Conservation (phyloP, 768 basidiomycete species). For the Amanita muscaria region DNA sequence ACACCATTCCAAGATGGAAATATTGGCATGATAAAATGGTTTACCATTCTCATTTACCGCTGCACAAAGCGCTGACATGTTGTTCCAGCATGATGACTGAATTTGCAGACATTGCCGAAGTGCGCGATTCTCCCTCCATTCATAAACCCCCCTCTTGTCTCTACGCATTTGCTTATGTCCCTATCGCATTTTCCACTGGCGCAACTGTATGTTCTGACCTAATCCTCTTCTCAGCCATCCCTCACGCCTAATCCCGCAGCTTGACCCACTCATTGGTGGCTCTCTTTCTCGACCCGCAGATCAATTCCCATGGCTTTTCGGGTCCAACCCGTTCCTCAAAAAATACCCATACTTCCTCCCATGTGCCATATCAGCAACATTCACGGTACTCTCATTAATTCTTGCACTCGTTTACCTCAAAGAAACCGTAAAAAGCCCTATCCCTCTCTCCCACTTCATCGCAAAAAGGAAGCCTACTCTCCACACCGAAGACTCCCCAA, state of each 20-base stretch:
- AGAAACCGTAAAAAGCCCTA: constrained; percentile 22
- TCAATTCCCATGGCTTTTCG: constrained; percentile 34
- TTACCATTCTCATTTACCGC: neutral
- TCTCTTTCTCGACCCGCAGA: too few relatives aligned
- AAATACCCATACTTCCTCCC: constrained; percentile 47
- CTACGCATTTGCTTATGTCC: constrained; percentile 13
- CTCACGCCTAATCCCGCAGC: too few relatives aligned
- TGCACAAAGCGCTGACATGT: neutral
- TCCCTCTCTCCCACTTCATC: neutral
- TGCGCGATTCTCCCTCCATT: too few relatives aligned
- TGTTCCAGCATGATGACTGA: constrained; percentile 44
- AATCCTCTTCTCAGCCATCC: too few relatives aligned
- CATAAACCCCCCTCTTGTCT: constrained; percentile 38
- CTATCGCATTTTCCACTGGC: neutral
- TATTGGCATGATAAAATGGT: constrained; percentile 60
- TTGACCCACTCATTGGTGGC: constrained; percentile 41
- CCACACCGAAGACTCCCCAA: too few relatives aligned
- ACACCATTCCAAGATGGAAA: constrained; percentile 34
- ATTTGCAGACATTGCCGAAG: constrained; percentile 47
- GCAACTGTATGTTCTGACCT: too few relatives aligned
- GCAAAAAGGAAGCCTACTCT: neutral
- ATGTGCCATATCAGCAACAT: too few relatives aligned
- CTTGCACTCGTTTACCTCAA: constrained; percentile 37
- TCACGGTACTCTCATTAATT: constrained; percentile 36
- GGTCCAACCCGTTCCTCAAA: constrained; percentile 28